These are phyloP conservation scores for Fusarium ambrosium DNA, from an alignment of 2,329 filamentous ascomycete species.

Conservation along the genomic window DNA sequence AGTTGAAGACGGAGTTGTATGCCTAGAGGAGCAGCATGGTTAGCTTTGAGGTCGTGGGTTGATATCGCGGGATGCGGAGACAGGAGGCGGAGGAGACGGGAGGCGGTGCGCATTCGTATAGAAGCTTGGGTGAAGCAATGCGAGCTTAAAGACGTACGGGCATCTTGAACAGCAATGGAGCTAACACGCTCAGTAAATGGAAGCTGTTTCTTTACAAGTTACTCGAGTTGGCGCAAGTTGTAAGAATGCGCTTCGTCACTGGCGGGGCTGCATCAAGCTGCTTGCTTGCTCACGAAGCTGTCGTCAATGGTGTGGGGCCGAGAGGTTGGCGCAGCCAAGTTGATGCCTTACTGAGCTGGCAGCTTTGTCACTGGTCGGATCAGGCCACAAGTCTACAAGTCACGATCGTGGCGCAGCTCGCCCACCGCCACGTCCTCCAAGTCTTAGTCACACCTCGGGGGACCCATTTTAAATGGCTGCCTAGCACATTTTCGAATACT, in stretches of 20 bases:
- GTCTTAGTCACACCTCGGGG: conserved; percentile 22
- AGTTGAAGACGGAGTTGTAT: conserved; percentile 98
- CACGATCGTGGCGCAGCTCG: conserved; percentile 33
- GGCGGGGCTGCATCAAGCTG: conserved; percentile 48
- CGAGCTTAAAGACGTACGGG: conserved; percentile 55
- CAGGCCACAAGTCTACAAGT: conserved; percentile 35
- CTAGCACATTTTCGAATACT: conserved; percentile 39
- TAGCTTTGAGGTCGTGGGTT: conserved; percentile 34
- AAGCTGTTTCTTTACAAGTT: conserved; percentile 22
- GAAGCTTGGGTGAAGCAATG: conserved; percentile 6
- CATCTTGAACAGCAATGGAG: conserved; percentile 56
- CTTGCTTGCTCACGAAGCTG: conserved; percentile 49
- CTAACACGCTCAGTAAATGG: conserved; percentile 41
- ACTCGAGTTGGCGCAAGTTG: conserved; percentile 39
- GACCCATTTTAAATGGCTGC: conserved; percentile 46
- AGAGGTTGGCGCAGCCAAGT: conserved; percentile 28
- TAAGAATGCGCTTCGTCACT: conserved; percentile 47
- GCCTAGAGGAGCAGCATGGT: conserved; percentile 68
- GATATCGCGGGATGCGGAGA: conserved; percentile 32
- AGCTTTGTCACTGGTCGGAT: neutral
- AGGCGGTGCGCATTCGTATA: neutral
- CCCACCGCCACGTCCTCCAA: conserved; percentile 29
- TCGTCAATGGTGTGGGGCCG: conserved; percentile 51
- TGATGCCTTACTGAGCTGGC: conserved; percentile 40
- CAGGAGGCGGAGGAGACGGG: conserved; percentile 29